Conservation (phyloP, 2,329 filamentous ascomycete species). For the Paracamarosporium sp. region DNA sequence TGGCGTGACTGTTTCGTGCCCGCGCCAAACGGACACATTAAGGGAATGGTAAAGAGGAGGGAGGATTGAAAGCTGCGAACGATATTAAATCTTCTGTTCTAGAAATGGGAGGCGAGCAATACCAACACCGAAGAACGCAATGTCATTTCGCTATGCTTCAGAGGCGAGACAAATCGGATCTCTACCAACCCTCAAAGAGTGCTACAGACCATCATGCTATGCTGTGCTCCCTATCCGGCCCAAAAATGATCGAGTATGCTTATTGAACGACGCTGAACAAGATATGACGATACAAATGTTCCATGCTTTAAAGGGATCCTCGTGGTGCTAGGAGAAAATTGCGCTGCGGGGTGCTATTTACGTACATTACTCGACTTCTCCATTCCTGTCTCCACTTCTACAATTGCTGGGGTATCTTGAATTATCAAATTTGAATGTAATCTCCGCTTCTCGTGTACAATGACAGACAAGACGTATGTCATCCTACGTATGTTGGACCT, state of each 20-base stretch:
- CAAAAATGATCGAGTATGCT: neutral
- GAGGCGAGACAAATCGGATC: neutral
- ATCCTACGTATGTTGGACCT: neutral
- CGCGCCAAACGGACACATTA: slow-evolving; percentile 12
- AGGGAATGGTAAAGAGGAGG: slow-evolving; percentile 15
- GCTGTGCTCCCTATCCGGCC: neutral
- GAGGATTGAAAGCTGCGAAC: slow-evolving; percentile 7
- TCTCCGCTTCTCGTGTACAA: neutral
- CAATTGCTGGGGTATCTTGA: slow-evolving; percentile 3
- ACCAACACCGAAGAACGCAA: neutral
- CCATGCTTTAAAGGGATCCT: neutral
- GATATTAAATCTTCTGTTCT: neutral
- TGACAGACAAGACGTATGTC: neutral
- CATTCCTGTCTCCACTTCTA: neutral
- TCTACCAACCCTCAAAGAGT: neutral
- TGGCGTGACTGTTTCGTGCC: slow-evolving; percentile 23
- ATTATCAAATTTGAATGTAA: neutral
- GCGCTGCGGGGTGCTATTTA: neutral
- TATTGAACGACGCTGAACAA: neutral
- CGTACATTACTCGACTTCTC: neutral
- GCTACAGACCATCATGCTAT: neutral
- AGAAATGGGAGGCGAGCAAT: no score
- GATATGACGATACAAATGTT: neutral
- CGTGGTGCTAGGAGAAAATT: neutral
- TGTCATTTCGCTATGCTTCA: neutral